phyloP scores from a whole-genome alignment of 2,329 filamentous ascomycete genomes.

The Teratosphaeria pseudoeucalypti region DNA sequence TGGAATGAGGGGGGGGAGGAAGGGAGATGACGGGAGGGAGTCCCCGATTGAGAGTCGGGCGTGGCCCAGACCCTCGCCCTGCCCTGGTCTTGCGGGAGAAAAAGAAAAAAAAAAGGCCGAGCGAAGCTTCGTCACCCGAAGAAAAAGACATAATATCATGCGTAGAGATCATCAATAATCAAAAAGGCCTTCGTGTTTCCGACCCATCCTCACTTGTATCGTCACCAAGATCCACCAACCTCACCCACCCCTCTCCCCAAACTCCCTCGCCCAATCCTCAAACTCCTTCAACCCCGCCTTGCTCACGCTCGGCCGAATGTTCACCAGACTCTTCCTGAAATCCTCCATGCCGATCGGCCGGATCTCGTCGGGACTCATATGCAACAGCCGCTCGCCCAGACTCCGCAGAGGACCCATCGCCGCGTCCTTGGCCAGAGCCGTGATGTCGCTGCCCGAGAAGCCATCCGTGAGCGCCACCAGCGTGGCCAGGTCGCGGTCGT shows the following conservation, averaged over 20 bases:
- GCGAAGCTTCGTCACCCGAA: not conserved
- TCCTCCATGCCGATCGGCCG: slow-evolving; percentile 72
- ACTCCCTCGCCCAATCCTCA: slow-evolving; percentile 88
- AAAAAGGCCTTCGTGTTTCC: too few species aligned
- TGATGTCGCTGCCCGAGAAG: slow-evolving; percentile 97
- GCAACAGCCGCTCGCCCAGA: slow-evolving; percentile 76
- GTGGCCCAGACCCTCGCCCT: too few species aligned
- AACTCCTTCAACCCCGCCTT: slow-evolving; percentile 76
- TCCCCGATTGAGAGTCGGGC: too few species aligned
- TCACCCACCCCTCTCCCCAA: slow-evolving; percentile 79
- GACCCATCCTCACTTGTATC: not conserved
- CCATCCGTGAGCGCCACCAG: slow-evolving; percentile 78
- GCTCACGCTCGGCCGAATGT: slow-evolving; percentile 83
- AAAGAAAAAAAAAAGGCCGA: too few species aligned
- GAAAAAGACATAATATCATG: not conserved
- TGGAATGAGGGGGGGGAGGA: too few species aligned
- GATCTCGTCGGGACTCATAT: slow-evolving; percentile 91
- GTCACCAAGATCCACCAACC: not conserved
- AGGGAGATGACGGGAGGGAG: too few species aligned
- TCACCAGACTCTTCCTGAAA: slow-evolving; percentile 72
- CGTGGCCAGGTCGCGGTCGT: slow-evolving; percentile 57
- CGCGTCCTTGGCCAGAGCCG: slow-evolving; percentile 90
- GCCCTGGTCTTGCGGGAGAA: too few species aligned
- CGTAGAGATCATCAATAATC: too few species aligned
- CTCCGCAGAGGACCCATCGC: slow-evolving; percentile 93